Conservation (phyloP, 106 monocot genomes). For the Apostasia ramifera region DNA sequence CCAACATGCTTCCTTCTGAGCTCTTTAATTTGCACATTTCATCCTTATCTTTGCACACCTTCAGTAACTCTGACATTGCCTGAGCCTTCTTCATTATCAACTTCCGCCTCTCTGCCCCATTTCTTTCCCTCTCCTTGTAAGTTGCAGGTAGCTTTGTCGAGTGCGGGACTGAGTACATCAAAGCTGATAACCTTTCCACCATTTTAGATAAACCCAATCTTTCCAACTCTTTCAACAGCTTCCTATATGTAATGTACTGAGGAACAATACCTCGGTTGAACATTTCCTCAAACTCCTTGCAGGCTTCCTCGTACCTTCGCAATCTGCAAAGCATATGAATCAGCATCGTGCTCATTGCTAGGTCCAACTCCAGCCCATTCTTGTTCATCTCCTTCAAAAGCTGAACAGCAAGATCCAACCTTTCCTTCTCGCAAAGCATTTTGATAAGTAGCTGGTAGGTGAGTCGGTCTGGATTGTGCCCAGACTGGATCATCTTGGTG, state of each 20-base stretch:
- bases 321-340: conserved; percentile 61
- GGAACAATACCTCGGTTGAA: conserved; percentile 59
- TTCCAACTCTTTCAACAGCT: conserved; percentile 45
- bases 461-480: conserved; percentile 44
- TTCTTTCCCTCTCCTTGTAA: conserved; percentile 34
- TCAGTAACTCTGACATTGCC: conserved; percentile 66
- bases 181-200: conserved; percentile 26
- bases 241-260: conserved; percentile 61
- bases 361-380: conserved; percentile 60
- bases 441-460: conserved; percentile 70
- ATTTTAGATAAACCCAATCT: conserved; percentile 39
- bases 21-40: conserved; percentile 17
- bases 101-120: conserved; percentile 28
- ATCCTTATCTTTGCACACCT: conserved; percentile 26
- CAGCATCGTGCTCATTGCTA: conserved; percentile 77
- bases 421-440: conserved; percentile 53
- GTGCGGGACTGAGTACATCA: conserved; percentile 57
- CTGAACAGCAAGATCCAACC: conserved; percentile 34
- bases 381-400: conserved; percentile 71
- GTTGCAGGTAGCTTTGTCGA: conserved; percentile 59
- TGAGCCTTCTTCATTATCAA: conserved; percentile 59
- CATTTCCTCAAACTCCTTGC: conserved; percentile 65
- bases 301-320: conserved; percentile 59
- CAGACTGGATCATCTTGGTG: conserved; percentile 52
- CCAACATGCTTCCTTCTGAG: conserved; percentile 24